Conservation (phyloP, 192 early-diverging fungal species). For the Coemansia javaensis region DNA sequence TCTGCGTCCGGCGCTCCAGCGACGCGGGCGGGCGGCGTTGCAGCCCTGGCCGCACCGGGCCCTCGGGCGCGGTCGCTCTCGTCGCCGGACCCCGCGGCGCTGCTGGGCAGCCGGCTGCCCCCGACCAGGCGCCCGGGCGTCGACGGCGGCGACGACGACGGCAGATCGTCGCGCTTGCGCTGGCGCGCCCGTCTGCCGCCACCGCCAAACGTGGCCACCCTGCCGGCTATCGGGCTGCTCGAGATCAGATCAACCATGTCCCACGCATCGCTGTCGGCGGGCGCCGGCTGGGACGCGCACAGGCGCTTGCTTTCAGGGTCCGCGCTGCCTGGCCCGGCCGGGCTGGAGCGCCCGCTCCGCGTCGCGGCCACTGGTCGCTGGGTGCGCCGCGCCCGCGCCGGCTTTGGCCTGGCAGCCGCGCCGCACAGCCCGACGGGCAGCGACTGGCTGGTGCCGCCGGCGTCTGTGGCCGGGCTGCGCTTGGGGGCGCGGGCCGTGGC, state of each 20-base stretch:
- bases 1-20: not conserved
- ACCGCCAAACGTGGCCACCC: not conserved
- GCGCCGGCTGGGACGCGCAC: too few species aligned
- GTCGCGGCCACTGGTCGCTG: too few species aligned
- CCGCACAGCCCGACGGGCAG: too few species aligned
- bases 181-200: not conserved
- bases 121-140: conserved; percentile 20
- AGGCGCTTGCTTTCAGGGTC: too few species aligned
- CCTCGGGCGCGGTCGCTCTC: conserved; percentile 7
- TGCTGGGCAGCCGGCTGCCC: conserved; percentile 16
- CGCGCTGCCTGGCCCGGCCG: too few species aligned
- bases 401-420: not conserved
- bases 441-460: too few species aligned
- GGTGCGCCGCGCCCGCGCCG: not conserved
- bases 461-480: too few species aligned
- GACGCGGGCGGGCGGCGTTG: not conserved
- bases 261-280: too few species aligned
- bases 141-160: conserved; percentile 43
- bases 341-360: too few species aligned
- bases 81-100: conserved; percentile 13
- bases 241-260: conserved; percentile 24
- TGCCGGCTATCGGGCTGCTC: conserved; percentile 12
- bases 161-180: conserved; percentile 5
- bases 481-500: too few species aligned
- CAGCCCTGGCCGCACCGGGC: not conserved